phyloP scores from a whole-genome alignment of 768 basidiomycete genomes.

The Asterophora lycoperdoides region DNA sequence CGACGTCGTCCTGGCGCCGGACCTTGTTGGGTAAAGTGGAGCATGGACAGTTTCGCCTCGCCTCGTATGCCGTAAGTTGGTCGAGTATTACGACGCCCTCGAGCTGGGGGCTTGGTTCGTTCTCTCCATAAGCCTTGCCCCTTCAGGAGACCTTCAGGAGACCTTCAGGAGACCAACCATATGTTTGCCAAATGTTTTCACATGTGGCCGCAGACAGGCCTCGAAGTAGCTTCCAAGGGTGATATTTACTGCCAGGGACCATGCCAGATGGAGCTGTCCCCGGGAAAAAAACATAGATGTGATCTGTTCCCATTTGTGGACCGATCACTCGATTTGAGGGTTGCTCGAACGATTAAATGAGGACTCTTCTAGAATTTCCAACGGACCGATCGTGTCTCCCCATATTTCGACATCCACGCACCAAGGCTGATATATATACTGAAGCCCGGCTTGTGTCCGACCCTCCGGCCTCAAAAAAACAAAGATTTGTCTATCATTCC shows the following conservation, averaged over 20 bases:
- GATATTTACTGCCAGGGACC: slow-evolving; percentile 29
- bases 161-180: too few relatives aligned
- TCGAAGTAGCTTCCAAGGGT: too few relatives aligned
- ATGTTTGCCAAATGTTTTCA: neutral
- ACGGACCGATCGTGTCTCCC: slow-evolving; percentile 22
- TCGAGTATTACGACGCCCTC: neutral
- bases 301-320: slow-evolving; percentile 33
- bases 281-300: slow-evolving; percentile 29
- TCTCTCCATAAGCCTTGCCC: slow-evolving; percentile 8
- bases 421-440: neutral
- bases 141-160: too few relatives aligned
- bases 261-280: slow-evolving; percentile 26
- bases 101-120: slow-evolving; percentile 13
- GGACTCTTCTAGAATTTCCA: slow-evolving; percentile 31
- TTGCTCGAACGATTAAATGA: slow-evolving; percentile 28
- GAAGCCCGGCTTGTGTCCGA: slow-evolving; percentile 16
- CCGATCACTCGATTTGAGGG: slow-evolving; percentile 39
- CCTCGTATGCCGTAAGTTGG: neutral
- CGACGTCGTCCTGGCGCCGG: slow-evolving; percentile 10
- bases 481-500: slow-evolving; percentile 21
- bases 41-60: slow-evolving; percentile 2
- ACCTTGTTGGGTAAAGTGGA: slow-evolving; percentile 9
- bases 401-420: slow-evolving; percentile 16
- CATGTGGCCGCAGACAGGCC: slow-evolving; percentile 4
- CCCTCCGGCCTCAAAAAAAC: slow-evolving; percentile 18